Conservation (phyloP, 495 filamentous ascomycete genomes). For the Penicillium simplicissimum region DNA sequence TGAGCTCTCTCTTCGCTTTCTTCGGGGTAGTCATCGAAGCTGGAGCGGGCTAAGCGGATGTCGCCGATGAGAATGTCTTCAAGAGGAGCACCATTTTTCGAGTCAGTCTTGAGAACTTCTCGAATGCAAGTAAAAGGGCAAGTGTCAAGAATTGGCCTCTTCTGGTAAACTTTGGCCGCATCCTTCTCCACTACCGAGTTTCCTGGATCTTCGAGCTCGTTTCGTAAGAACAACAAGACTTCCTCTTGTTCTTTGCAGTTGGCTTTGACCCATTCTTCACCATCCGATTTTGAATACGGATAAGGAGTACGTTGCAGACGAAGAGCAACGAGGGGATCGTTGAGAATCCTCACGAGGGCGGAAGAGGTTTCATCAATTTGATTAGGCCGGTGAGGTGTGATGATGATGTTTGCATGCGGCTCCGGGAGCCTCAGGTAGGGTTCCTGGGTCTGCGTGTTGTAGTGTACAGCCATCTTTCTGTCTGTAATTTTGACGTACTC, state of each 20-base stretch:
- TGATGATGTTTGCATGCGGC: conserved; percentile 29
- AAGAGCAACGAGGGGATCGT: conserved; percentile 22
- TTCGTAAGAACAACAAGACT: conserved; percentile 3
- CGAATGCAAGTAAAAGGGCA: conserved; percentile 32
- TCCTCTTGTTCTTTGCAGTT: not conserved
- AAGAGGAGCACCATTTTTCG: conserved; percentile 9
- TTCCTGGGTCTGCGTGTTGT: conserved; percentile 21
- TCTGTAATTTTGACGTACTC: not conserved
- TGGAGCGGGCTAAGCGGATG: conserved; percentile 21
- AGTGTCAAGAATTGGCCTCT: conserved; percentile 13
- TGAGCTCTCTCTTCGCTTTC: conserved; percentile 18
- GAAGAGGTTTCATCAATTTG: conserved; percentile 10
- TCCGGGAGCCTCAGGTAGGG: conserved; percentile 30
- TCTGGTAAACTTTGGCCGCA: not conserved
- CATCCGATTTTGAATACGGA: conserved; percentile 25
- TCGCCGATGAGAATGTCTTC: conserved; percentile 27
- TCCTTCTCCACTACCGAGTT: not conserved
- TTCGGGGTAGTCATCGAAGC: conserved; percentile 25
- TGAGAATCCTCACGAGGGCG: conserved; percentile 15
- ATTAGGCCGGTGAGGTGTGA: conserved; percentile 27
- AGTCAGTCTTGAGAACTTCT: conserved; percentile 15
- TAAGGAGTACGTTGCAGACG: conserved; percentile 25
- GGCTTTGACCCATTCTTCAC: conserved; percentile 10
- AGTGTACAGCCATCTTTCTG: conserved; percentile 9
- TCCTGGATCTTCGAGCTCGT: not conserved